phyloP scores from a whole-genome alignment of 176 grass and related monocot genomes.

The Aegilops bicornis region DNA sequence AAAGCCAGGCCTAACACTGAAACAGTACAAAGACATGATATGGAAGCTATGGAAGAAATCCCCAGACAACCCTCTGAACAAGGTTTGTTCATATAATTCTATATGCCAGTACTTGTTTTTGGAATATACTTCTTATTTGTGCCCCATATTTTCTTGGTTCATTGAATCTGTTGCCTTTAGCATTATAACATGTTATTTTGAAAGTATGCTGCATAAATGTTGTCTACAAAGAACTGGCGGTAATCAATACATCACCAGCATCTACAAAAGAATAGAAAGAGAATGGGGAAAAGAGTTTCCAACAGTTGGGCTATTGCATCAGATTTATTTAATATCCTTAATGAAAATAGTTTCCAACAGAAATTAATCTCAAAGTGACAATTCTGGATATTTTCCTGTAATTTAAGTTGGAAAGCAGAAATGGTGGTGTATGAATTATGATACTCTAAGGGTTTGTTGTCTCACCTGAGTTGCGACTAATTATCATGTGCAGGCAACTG shows the following conservation, averaged over 20 bases:
- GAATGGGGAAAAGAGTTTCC: not conserved
- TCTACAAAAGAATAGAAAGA: not conserved
- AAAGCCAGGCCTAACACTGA: slow-evolving; percentile 84
- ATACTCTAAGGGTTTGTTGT: not conserved
- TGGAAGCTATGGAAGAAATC: slow-evolving; percentile 99
- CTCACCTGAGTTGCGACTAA: not conserved
- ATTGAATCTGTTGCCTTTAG: not conserved
- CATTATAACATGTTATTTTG: not conserved
- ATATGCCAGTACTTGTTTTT: not conserved
- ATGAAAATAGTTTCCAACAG: not conserved
- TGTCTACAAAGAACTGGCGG: not conserved
- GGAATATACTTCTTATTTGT: not conserved
- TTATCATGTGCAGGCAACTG: slow-evolving; percentile 41
- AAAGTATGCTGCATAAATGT: not conserved
- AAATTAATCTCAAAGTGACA: not conserved
- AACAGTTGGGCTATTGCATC: not conserved
- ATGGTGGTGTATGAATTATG: not conserved
- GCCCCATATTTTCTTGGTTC: not conserved
- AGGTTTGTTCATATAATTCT: slow-evolving; percentile 47
- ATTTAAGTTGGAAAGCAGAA: not conserved
- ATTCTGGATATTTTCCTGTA: not conserved
- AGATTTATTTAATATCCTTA: not conserved
- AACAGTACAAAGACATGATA: slow-evolving; percentile 99
- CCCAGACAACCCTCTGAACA: slow-evolving; percentile 96
- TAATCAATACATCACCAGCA: not conserved